These are phyloP conservation scores for Cadophora malorum DNA, from an alignment of 2,329 filamentous ascomycete species.

Conservation along the genomic window DNA sequence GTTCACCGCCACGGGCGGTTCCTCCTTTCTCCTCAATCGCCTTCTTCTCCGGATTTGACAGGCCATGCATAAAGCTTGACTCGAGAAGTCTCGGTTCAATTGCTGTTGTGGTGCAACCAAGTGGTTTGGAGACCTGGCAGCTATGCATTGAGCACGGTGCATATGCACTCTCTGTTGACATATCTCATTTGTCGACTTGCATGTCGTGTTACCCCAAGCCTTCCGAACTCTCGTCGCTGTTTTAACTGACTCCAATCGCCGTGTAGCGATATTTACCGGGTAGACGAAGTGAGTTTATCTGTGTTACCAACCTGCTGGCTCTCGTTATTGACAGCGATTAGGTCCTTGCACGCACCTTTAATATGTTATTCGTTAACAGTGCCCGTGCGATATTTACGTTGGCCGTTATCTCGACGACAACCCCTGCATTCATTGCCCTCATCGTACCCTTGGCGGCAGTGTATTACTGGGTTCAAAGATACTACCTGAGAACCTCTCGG, in stretches of 20 bases:
- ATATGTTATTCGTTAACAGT: constrained; percentile 87
- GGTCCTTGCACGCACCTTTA: constrained; percentile 94
- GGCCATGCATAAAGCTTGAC: constrained; percentile 26
- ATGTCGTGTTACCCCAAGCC: constrained; percentile 33
- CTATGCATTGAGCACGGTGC: constrained; percentile 25
- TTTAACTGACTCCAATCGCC: constrained; percentile 37
- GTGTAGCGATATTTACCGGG: constrained; percentile 58
- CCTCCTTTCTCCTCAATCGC: constrained; percentile 8
- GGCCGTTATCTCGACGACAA: constrained; percentile 80
- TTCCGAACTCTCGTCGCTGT: constrained; percentile 28
- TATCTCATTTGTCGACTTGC: constrained; percentile 33
- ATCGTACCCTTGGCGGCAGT: constrained; percentile 81
- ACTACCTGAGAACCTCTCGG: constrained; percentile 94
- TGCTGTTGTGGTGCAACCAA: constrained; percentile 18
- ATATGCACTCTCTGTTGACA: constrained; percentile 30
- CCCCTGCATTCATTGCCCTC: constrained; percentile 79
- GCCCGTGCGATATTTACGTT: constrained; percentile 83
- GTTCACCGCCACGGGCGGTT: constrained; percentile 15
- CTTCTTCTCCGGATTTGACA: constrained; percentile 16
- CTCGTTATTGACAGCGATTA: constrained; percentile 78
- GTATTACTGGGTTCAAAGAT: constrained; percentile 93
- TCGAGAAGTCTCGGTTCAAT: constrained; percentile 15
- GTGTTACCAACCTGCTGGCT: constrained; percentile 37
- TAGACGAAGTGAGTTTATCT: constrained; percentile 43
- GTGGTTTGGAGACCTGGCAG: constrained; percentile 29